Base-by-base conservation (phyloP, 2,329 filamentous ascomycete species). In the Pseudogymnoascus sp. region DNA sequence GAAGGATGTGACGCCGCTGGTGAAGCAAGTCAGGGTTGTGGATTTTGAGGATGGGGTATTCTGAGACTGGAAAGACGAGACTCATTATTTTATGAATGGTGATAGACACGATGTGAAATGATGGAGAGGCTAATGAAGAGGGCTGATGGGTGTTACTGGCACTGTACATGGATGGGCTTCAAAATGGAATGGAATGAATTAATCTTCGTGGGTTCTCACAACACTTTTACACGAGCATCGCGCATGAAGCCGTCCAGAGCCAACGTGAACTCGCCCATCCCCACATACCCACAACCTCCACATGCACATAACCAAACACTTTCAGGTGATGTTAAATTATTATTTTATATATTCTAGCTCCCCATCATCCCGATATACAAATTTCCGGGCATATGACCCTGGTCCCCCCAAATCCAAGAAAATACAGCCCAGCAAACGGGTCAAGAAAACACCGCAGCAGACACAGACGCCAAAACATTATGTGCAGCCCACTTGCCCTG, bases 1-100 rank as follows among this genome's bases (percentile, higher is more conserved):
- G n/a, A 76, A 80, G 63, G 79, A 75, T 66, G 71, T 83, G 33
- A 74, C 76, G 8, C 75, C 74, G 6, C 68, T 83, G 1, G 68
- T 87, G 13, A 75, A 82, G 65, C 82, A 82, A 70, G 79, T 79
- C 2, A 78, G 80, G 64, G 83, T 88, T 0, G 71, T 89, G 1
- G 86, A 89, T 71, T 89, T 87, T 74, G 76, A 74, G 53, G 77
- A 79, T 9, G 83, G 82, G 0, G 77, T 77, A 69, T 74, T 86
- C 67, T 81, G 71, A 68, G 44, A 50, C 60, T 23, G n/a, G 23
- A 40, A 33, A 64, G 42, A 38, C 5, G 63, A 40, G 6, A 3
- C 23, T n/a, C 21, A 50, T 19, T 47, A 6, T 23, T 15, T 15
- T 13, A 23, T 47, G 44, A 50, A 23, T 28, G 23, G 6, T 0